Base-by-base conservation (phyloP, 441 rosid species). In the Adansonia grandidieri region DNA sequence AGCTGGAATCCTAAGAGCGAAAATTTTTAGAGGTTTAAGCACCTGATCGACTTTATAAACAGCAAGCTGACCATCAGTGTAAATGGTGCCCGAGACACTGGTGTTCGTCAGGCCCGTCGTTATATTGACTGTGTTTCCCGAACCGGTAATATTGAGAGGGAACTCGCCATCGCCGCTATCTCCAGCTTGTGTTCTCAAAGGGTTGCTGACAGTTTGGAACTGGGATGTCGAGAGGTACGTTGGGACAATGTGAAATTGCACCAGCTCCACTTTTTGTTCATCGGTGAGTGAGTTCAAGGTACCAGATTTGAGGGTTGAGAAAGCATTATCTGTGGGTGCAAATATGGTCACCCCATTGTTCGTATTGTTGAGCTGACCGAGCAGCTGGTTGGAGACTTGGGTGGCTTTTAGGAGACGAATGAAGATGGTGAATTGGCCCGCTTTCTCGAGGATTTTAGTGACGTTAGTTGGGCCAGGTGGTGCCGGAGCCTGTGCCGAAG, bases 201-300 rank as follows among this genome's bases (percentile, higher is more conserved):
- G 99, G 75, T 96, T 96, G 51, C 98, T 96, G 5, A 89, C 83
- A 0, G 97, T 93, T 77, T 93, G 97, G 84, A 93, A 94, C 65
- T 90, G 91, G 1, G 96, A 69, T 57, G 83, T 65, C 0, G 97
- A 75, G 2, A 92, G 74, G 73, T 81, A 89, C 9, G 78, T 82
- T 9, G 97, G 97, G 77, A 94, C 75, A 9, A 92, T 85, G 11
- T 96, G 98, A 72, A 89, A 96, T 80, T 90, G 97, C 53, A 92
- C 79, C 5, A 92, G 82, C 81, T 91, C 93, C 0, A 85, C 85
- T 80, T 92, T 93, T 73, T 91, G 85, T 79, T 91, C 89, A 3
- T 90, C 91, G 47, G 76, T 88, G 19, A 96, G 74, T 40, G 89
- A 75, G 70, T 93, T 92, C 32, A 92, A 86, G 2, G 96, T 88